Percentiles rank a stretch among this genome's conserved stretches.
phyloP scores from a whole-genome alignment of 1,139 yeast genomes.

The Yamadazyma siamensis region DNA sequence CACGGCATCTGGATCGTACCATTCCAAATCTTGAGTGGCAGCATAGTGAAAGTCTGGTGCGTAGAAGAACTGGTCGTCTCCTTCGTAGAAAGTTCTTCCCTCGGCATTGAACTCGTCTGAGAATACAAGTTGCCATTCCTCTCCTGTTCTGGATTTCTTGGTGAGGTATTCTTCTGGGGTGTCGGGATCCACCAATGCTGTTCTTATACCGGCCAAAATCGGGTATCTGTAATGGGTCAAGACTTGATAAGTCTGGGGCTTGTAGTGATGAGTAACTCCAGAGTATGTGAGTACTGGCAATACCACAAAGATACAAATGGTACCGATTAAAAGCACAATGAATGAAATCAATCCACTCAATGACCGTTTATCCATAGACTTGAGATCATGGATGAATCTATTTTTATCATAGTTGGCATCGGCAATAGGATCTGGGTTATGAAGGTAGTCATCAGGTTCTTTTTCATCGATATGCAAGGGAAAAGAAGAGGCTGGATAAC shows the following conservation, averaged over 20 bases:
- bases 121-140: slow-evolving; percentile 68
- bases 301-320: slow-evolving; percentile 61
- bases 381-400: slow-evolving; percentile 56
- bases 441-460: slow-evolving; percentile 88
- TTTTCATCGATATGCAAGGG: slow-evolving; percentile 85
- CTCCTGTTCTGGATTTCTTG: slow-evolving; percentile 49
- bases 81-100: slow-evolving; percentile 79
- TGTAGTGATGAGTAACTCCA: slow-evolving; percentile 45
- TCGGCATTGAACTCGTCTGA: slow-evolving; percentile 82
- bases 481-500: slow-evolving; percentile 85
- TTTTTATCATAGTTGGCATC: slow-evolving; percentile 77
- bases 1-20: slow-evolving; percentile 85
- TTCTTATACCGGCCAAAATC: slow-evolving; percentile 57
- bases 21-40: slow-evolving; percentile 79
- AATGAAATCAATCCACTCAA: slow-evolving; percentile 60
- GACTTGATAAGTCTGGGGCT: slow-evolving; percentile 35
- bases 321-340: slow-evolving; percentile 53
- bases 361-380: slow-evolving; percentile 57
- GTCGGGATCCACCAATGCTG: slow-evolving; percentile 68
- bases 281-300: slow-evolving; percentile 75
- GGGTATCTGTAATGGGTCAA: slow-evolving; percentile 61
- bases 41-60: slow-evolving; percentile 75
- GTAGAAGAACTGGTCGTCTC: slow-evolving; percentile 82
- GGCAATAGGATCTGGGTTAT: slow-evolving; percentile 87
- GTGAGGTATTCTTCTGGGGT: slow-evolving; percentile 60